phyloP scores from a whole-genome alignment of 164 flowering plant species.

The Saururus chinensis region DNA sequence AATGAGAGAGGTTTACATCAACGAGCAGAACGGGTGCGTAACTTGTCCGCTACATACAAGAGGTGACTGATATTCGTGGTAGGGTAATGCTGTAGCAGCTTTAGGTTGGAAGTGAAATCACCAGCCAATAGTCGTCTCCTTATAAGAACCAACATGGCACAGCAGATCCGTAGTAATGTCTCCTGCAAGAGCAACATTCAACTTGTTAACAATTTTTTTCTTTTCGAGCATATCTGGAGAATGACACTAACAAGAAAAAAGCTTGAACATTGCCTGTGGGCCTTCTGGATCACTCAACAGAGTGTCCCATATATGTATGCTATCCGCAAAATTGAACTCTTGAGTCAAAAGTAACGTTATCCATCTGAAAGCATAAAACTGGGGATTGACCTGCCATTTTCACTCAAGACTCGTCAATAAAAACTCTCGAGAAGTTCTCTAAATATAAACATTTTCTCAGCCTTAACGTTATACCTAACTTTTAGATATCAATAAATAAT shows the following conservation, averaged over 20 bases:
- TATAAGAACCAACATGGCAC: slow-evolving; percentile 82
- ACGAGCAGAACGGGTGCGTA: slow-evolving; percentile 30
- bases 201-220: not conserved
- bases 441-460: not conserved
- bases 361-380: slow-evolving; percentile 97
- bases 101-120: slow-evolving; percentile 92
- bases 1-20: not conserved
- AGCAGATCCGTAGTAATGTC: slow-evolving; percentile 77
- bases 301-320: slow-evolving; percentile 91
- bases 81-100: slow-evolving; percentile 83
- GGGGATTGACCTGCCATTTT: slow-evolving; percentile 80
- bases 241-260: not conserved
- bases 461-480: too few species aligned
- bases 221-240: not conserved
- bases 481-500: too few species aligned
- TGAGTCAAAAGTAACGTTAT: slow-evolving; percentile 95
- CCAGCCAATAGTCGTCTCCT: slow-evolving; percentile 92
- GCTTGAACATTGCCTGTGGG: slow-evolving; percentile 46
- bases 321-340: slow-evolving; percentile 88
- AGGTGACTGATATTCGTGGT: slow-evolving; percentile 82
- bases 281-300: slow-evolving; percentile 95
- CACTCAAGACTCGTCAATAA: slow-evolving; percentile 2
- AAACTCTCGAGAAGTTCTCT: not conserved
- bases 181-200: slow-evolving; percentile 41
- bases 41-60: slow-evolving; percentile 86